These are phyloP conservation scores for Rhododendron griersonianum DNA, from an alignment of 148 eudicot species.

Conservation along the genomic window DNA sequence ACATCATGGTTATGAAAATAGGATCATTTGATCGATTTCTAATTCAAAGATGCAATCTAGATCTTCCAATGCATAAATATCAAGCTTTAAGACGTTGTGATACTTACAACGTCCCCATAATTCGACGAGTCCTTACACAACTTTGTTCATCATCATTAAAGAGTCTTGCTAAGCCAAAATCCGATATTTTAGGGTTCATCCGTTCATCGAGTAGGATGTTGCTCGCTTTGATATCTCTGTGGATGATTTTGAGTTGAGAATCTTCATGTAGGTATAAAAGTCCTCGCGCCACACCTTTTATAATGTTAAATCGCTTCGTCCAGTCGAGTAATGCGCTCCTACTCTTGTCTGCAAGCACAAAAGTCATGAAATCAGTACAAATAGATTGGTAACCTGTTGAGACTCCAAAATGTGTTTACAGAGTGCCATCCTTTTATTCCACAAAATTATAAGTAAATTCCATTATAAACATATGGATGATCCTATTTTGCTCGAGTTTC, in stretches of 20 bases:
- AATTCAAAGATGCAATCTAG: not conserved
- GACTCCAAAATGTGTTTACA: not conserved
- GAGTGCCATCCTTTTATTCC: not conserved
- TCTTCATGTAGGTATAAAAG: constrained; percentile 11
- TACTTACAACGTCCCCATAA: constrained; percentile 12
- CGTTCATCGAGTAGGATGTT: constrained; percentile 10
- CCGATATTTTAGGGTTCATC: constrained; percentile 12
- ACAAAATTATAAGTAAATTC: not conserved
- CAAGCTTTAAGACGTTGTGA: not conserved
- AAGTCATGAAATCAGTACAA: not conserved
- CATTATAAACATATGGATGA: too few relatives aligned
- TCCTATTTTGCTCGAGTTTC: too few relatives aligned
- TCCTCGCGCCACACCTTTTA: constrained; percentile 10
- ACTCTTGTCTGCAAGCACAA: constrained; percentile 6
- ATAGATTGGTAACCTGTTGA: not conserved
- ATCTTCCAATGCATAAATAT: not conserved
- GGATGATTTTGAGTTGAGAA: not conserved
- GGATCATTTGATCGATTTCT: not conserved
- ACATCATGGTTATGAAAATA: not conserved
- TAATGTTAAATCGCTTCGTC: constrained; percentile 12
- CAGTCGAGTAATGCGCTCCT: constrained; percentile 9
- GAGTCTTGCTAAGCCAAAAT: constrained; percentile 12
- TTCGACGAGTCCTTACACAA: not conserved
- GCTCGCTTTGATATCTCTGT: constrained; percentile 12
- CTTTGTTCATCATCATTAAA: constrained; percentile 3